Evolutionary conservation across 768 basidiomycete genomes (phyloP).

Genomic region (Kwoniella dejecticola): DNA sequence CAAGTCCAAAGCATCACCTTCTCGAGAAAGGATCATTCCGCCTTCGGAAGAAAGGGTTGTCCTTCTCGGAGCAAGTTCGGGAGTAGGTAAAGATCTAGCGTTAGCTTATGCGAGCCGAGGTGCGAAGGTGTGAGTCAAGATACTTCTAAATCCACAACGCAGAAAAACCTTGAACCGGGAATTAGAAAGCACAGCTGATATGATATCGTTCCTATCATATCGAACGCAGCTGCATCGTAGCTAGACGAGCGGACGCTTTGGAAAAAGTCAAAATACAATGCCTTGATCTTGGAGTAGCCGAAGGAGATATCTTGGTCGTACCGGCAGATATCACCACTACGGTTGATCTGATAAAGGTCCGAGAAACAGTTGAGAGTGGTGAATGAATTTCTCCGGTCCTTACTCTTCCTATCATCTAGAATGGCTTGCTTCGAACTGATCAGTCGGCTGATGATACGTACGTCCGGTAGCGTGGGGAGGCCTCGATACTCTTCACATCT

Average conservation of each 20-base stretch:
- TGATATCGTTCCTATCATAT: neutral
- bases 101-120: slow-evolving; percentile 72
- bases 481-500: slow-evolving; percentile 77
- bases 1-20: slow-evolving; percentile 25
- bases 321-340: slow-evolving; percentile 67
- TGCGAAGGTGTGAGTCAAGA: slow-evolving; percentile 58
- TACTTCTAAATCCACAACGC: neutral
- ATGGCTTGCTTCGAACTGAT: too few species aligned
- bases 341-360: slow-evolving; percentile 68
- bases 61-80: slow-evolving; percentile 79
- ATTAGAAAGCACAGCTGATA: too few species aligned
- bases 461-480: slow-evolving; percentile 69
- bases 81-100: slow-evolving; percentile 75
- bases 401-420: too few species aligned
- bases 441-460: neutral
- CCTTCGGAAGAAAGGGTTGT: slow-evolving; percentile 69
- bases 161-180: too few species aligned
- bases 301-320: slow-evolving; percentile 59
- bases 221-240: slow-evolving; percentile 66
- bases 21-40: slow-evolving; percentile 34
- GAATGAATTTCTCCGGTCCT: slow-evolving; percentile 38
- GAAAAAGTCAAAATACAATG: slow-evolving; percentile 64
- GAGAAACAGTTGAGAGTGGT: slow-evolving; percentile 65
- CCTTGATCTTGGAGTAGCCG: slow-evolving; percentile 17
- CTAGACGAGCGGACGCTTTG: slow-evolving; percentile 64